phyloP scores from a whole-genome alignment of 2,329 filamentous ascomycete species.

The Monilinia laxa region DNA sequence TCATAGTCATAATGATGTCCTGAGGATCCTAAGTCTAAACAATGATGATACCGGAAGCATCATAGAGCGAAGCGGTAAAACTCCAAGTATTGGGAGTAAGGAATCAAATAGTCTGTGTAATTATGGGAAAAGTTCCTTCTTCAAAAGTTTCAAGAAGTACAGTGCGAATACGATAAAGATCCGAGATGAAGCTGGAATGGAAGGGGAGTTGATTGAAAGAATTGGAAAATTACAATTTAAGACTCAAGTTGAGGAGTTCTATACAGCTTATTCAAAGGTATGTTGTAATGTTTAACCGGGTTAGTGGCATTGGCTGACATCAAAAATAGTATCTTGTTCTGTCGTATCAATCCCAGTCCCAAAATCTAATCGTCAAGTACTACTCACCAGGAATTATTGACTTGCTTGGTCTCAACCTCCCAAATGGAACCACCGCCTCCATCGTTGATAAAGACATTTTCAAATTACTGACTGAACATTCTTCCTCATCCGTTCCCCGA shows the following conservation, averaged over 20 bases:
- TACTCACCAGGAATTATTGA: constrained; percentile 50
- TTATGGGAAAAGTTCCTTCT: constrained; percentile 31
- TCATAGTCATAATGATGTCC: constrained; percentile 50
- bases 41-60: constrained; percentile 40
- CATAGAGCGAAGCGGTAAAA: constrained; percentile 27
- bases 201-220: constrained; percentile 43
- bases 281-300: background rate
- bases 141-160: constrained; percentile 36
- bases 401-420: constrained; percentile 46
- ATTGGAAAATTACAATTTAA: constrained; percentile 42
- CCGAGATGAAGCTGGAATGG: constrained; percentile 43
- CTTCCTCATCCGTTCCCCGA: constrained; percentile 43
- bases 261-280: constrained; percentile 47
- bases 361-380: constrained; percentile 46
- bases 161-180: constrained; percentile 24
- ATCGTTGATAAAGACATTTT: constrained; percentile 54
- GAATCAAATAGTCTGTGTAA: background rate
- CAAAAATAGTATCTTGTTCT: constrained; percentile 43
- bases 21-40: constrained; percentile 48
- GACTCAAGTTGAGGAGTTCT: constrained; percentile 45
- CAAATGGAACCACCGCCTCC: constrained; percentile 39
- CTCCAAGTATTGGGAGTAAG: constrained; percentile 25
- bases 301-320: constrained; percentile 16
- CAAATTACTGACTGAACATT: constrained; percentile 51
- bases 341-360: constrained; percentile 36